phyloP scores from a whole-genome alignment of 148 eudicot species.

The Diospyros lotus region DNA sequence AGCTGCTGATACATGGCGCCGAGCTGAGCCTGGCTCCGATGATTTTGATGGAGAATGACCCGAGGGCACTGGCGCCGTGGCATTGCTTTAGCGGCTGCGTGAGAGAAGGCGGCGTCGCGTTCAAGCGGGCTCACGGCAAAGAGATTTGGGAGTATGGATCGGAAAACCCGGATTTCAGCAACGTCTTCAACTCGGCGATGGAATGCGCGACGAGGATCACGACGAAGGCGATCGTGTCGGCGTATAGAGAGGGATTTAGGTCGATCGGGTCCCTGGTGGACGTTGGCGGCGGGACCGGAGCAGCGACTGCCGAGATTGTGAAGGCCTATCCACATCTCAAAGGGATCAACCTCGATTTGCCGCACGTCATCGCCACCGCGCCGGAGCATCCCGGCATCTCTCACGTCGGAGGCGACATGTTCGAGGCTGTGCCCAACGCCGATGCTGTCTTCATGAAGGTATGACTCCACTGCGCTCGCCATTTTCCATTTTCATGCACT shows the following conservation, averaged over 20 bases:
- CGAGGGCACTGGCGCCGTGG: conserved; percentile 14
- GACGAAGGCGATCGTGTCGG: conserved; percentile 19
- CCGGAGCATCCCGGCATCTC: neutral
- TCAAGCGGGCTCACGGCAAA: conserved; percentile 27
- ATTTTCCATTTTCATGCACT: no score
- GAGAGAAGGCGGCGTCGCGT: conserved; percentile 20
- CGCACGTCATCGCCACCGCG: conserved; percentile 37
- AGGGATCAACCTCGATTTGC: conserved; percentile 59
- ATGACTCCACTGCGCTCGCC: neutral
- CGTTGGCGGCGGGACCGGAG: conserved; percentile 63
- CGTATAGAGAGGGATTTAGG: conserved; percentile 31
- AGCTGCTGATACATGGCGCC: conserved; percentile 17
- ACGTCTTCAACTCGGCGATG: conserved; percentile 36
- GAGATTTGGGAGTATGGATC: conserved; percentile 33
- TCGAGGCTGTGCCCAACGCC: neutral
- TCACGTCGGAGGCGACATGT: neutral
- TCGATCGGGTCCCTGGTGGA: conserved; percentile 36
- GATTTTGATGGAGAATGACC: conserved; percentile 18
- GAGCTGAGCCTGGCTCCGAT: conserved; percentile 31
- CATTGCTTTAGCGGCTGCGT: conserved; percentile 22
- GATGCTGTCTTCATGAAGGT: neutral
- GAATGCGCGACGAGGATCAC: conserved; percentile 29
- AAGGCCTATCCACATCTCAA: conserved; percentile 33
- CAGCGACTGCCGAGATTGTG: conserved; percentile 15
- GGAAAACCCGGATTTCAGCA: conserved; percentile 24